These are phyloP conservation scores for Acacia crassicarpa DNA, from an alignment of 306 rosid genomes.

Conservation along the genomic window DNA sequence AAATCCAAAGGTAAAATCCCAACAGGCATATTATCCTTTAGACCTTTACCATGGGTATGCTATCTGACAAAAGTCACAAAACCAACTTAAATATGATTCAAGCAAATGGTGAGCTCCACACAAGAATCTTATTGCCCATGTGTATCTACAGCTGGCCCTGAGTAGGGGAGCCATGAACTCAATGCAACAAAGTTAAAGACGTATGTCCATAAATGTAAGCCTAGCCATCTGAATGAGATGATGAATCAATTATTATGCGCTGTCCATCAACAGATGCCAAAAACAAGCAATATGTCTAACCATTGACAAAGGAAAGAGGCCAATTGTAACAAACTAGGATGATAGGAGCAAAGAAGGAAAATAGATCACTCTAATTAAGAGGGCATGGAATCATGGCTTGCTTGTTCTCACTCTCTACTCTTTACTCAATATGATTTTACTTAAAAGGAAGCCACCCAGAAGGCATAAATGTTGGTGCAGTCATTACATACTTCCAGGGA, in stretches of 20 bases:
- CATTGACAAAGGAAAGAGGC: background rate
- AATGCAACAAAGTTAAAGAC: background rate
- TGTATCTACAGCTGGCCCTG: background rate
- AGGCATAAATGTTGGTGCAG: background rate
- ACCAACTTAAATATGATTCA: background rate
- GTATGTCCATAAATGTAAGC: background rate
- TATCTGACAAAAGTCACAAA: background rate
- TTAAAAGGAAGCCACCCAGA: background rate
- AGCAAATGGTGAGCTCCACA: background rate
- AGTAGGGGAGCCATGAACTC: background rate
- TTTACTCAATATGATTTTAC: background rate
- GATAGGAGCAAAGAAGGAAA: background rate
- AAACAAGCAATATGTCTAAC: background rate
- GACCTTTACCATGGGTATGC: background rate
- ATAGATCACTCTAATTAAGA: background rate
- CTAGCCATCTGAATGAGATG: constrained; percentile 1
- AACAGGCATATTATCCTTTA: background rate
- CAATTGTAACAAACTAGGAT: background rate
- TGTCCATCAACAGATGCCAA: background rate
- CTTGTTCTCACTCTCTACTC: background rate
- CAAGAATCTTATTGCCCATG: background rate
- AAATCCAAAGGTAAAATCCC: background rate
- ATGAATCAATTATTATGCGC: background rate
- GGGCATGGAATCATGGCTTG: background rate
- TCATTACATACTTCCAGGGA: constrained; percentile 9